Conservation (phyloP, 2,329 filamentous ascomycete species). For the Arthrocladium fulminans region DNA sequence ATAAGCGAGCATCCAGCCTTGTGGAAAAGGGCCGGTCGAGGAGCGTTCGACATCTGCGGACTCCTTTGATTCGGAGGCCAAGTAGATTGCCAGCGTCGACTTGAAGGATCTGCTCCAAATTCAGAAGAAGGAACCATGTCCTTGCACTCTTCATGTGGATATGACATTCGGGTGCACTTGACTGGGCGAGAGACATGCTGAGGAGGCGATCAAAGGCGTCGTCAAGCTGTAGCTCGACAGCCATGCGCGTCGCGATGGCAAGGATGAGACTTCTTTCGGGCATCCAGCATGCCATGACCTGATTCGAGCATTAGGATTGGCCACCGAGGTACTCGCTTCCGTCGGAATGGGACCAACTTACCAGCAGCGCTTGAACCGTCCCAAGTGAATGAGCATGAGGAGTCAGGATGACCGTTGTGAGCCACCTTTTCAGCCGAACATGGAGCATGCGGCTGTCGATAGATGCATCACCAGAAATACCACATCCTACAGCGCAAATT, state of each 20-base stretch:
- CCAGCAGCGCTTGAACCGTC: slow-evolving; percentile 43
- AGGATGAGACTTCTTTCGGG: slow-evolving; percentile 44
- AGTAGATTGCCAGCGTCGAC: slow-evolving; percentile 40
- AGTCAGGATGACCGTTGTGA: slow-evolving; percentile 39
- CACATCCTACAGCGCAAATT: slow-evolving; percentile 46
- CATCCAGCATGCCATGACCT: slow-evolving; percentile 44
- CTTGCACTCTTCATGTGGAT: slow-evolving; percentile 37
- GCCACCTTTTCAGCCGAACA: slow-evolving; percentile 36
- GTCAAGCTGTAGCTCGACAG: slow-evolving; percentile 41
- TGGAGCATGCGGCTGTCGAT: slow-evolving; percentile 2
- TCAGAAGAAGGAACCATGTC: slow-evolving; percentile 46
- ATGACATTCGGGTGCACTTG: slow-evolving; percentile 22
- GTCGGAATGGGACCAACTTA: neutral
- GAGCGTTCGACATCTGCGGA: slow-evolving; percentile 39
- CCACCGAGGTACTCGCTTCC: neutral
- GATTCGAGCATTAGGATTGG: neutral
- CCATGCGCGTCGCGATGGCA: slow-evolving; percentile 44
- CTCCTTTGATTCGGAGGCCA: slow-evolving; percentile 30
- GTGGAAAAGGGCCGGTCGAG: slow-evolving; percentile 37
- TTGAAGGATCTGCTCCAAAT: slow-evolving; percentile 44
- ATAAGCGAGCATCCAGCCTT: slow-evolving; percentile 42
- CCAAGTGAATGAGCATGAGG: slow-evolving; percentile 36
- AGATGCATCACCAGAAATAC: slow-evolving; percentile 24
- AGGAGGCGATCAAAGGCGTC: slow-evolving; percentile 31
- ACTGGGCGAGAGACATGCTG: neutral